Evolutionary conservation across 441 rosid genomes (phyloP), one percentile per base, ranked within the genome.

Genomic region (Populus hybrid): DNA sequence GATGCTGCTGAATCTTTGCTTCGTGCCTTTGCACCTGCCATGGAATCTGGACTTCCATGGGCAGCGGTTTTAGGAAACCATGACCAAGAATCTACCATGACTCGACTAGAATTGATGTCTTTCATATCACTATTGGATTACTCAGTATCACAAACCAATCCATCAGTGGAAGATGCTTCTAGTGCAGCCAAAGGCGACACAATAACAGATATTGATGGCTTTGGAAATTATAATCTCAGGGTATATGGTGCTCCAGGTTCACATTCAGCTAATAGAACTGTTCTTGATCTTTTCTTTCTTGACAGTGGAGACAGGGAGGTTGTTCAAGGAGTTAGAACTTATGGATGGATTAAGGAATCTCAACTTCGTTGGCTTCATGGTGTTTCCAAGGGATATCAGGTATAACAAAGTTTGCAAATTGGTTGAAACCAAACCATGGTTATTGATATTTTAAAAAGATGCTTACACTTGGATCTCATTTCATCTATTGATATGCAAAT

Each of bases 1-100:
- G 98, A 95, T 87, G 99, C 99, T 72, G 98, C 99, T 21, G 96
- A 95, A 79, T 95, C 97, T 59, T 79, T 95, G 42, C 77, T 91
- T 74, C 34, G 79, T 80, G 98, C 92, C 61, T 93, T 95, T 85
- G 83, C 84, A 82, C 95, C 95, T 1, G 95, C 90, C 50, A 86
- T 88, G 81, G 90, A 88, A 67, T 87, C 91, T 74, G 82, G 90
- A 79, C 78, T 95, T 83, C 99, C 99, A 23, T 95, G 99, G 98
- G 97, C 98, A 9, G 95, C 96, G 50, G 78, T 95, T 79, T 84
- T 95, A 67, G 99, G 99, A 79, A 95, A 95, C 26, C 99, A 95
- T 86, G 99, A 93, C 81, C 99, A 93, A 67, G 95, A 93, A 75
- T 95, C 99, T 65, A 87, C 99, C 7, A 84, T 93, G 95, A 84